Conservation (phyloP, 495 filamentous ascomycete species). For the Stereocaulon alpinum region DNA sequence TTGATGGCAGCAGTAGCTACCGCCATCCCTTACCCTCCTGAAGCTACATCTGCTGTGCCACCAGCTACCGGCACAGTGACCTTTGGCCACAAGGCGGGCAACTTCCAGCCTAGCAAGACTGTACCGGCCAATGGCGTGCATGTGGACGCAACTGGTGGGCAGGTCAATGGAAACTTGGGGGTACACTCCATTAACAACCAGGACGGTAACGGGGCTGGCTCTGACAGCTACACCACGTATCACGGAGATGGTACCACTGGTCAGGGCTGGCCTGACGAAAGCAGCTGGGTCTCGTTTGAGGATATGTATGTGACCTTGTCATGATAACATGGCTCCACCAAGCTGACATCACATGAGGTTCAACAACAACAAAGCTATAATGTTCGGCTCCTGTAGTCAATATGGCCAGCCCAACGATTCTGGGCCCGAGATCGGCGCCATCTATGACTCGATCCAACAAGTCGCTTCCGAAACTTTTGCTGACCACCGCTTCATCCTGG, state of each 20-base stretch:
- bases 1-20: no score
- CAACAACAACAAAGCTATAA: conserved; percentile 32
- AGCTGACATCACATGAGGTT: conserved; percentile 24
- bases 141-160: not conserved
- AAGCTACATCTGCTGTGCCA: no score
- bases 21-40: no score
- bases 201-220: conserved; percentile 1
- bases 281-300: conserved; percentile 17
- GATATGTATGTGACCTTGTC: conserved; percentile 10
- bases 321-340: no score
- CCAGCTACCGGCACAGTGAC: no score
- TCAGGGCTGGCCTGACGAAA: conserved; percentile 15
- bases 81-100: no score
- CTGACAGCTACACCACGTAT: conserved; percentile 16
- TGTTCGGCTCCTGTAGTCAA: conserved; percentile 36
- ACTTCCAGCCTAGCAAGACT: no score
- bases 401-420: conserved; percentile 29
- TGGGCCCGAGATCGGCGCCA: conserved; percentile 30
- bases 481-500: conserved; percentile 49
- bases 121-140: no score
- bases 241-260: conserved; percentile 15
- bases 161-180: not conserved
- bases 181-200: not conserved
- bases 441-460: conserved; percentile 32
- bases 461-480: conserved; percentile 34